These are phyloP conservation scores for Harringtonia aguacate DNA, from an alignment of 2,329 filamentous ascomycete genomes.

Conservation along the genomic window DNA sequence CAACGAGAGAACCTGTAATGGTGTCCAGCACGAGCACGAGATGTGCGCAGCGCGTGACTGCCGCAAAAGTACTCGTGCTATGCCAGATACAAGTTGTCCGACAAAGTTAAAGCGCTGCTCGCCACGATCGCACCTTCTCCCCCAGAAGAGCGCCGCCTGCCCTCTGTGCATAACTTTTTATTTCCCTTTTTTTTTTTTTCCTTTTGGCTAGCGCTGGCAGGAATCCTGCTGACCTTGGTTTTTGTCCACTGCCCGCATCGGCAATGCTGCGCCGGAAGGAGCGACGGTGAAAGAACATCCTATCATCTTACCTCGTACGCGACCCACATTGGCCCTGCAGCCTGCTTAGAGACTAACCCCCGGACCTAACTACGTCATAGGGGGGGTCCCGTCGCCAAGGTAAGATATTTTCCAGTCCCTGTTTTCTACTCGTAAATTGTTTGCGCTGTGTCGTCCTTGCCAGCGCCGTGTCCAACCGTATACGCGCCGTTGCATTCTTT, in stretches of 20 bases:
- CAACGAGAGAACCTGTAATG: too few species aligned
- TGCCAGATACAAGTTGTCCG: too few species aligned
- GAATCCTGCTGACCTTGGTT: too few species aligned
- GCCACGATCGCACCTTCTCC: too few species aligned
- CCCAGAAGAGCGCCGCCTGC: too few species aligned
- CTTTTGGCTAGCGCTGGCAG: neutral
- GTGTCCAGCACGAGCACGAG: too few species aligned
- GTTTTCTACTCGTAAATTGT: constrained; percentile 1
- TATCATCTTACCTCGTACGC: neutral
- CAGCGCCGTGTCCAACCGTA: too few species aligned
- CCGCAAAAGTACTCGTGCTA: too few species aligned
- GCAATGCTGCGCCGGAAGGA: neutral
- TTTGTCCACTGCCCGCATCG: neutral
- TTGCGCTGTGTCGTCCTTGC: neutral
- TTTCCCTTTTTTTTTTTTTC: neutral
- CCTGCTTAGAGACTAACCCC: neutral
- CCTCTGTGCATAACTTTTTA: neutral
- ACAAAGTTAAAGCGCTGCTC: too few species aligned
- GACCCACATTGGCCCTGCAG: neutral
- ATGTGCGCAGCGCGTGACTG: too few species aligned
- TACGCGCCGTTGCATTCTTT: neutral
- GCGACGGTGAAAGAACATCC: neutral
- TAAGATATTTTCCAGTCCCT: constrained; percentile 1
- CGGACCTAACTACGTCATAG: constrained; percentile 11
- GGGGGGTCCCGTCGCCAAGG: constrained; percentile 6